Conservation (phyloP, 495 filamentous ascomycete species). For the Neurospora terricola region DNA sequence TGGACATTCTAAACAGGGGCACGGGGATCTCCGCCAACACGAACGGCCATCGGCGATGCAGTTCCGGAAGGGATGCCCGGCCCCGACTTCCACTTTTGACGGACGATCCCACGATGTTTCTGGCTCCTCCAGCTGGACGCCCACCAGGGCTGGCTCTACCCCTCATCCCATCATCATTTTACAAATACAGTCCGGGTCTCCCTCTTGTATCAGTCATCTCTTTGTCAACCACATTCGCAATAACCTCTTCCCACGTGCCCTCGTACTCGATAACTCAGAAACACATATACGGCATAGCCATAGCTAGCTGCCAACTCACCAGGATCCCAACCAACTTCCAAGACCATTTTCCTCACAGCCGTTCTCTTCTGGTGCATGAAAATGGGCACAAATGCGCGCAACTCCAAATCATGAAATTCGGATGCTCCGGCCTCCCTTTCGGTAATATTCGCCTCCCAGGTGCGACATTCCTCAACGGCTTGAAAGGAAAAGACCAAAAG, state of each 20-base stretch:
- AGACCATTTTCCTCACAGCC: neutral
- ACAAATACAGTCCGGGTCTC: neutral
- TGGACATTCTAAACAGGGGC: neutral
- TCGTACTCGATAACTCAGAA: neutral
- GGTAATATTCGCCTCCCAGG: too few species aligned
- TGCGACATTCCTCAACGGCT: too few species aligned
- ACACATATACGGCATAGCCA: neutral
- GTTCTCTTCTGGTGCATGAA: too few species aligned
- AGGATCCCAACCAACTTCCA: neutral
- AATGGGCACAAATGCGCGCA: neutral
- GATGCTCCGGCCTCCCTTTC: neutral
- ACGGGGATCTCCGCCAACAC: neutral
- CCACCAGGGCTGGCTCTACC: too few species aligned
- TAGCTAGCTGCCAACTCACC: neutral
- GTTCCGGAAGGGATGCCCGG: neutral
- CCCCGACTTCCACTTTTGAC: neutral
- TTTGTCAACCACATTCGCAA: neutral
- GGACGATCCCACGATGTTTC: neutral
- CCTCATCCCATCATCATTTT: neutral
- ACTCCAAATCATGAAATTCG: neutral
- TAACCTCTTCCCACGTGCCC: neutral
- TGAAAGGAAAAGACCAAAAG: too few species aligned
- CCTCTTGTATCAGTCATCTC: neutral
- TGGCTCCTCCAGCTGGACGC: too few species aligned
- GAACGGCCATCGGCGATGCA: neutral